Base-by-base conservation (phyloP, 78 protist genomes). In the Chrysochromulina tobinii region DNA sequence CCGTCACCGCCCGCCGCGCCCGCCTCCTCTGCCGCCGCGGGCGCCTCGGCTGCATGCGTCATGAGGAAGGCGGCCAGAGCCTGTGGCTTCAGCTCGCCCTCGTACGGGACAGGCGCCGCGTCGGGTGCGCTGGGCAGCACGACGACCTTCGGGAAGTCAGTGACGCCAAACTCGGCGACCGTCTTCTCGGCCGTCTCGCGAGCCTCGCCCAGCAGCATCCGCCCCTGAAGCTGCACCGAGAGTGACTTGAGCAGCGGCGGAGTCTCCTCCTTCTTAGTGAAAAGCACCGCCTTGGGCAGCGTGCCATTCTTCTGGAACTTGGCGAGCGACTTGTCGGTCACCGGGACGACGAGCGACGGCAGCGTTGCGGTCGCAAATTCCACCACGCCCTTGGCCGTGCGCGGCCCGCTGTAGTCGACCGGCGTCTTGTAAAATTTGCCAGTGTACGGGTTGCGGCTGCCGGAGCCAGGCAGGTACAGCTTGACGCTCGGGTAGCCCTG, bases 401-500 rank as follows among this genome's bases (percentile, higher is more conserved):
- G 87, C 87, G 87, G 67, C 51, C 87, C 87, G 23, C 23, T 4
- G 87, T 55, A 81, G 53, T 57, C 53, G 23, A 50, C n/a, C 53
- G 79, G 3, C 84, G 1, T 17, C 84, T 75, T 75, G 59, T 2
- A 11, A 18, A 50, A 21, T n/a, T 75, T 75, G 25, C 84, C 84
- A 1, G 84, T 75, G 84, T 81, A 55, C 55, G 87, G 87, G 50
- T 81, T 81, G 18, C 50, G 50, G 23, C 6, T 81, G 67, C 9
- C 53, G 38, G 38, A 38, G 67, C 21, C 87, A 8, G 66, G 68
- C 67, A 51, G 21, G 48, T 38, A 25, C 88, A 90, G 25, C 91
- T 95, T 95, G 88, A 95, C 89, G 51, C 95, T 93, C 3, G 96
- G 96, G 91, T 61, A 95, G 53, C 95, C 95, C 66, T 58, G 38